Evolutionary conservation across 106 monocot species (phyloP), one percentile per base, ranked within the genome.

Genomic region (Hemerocallis citrina): DNA sequence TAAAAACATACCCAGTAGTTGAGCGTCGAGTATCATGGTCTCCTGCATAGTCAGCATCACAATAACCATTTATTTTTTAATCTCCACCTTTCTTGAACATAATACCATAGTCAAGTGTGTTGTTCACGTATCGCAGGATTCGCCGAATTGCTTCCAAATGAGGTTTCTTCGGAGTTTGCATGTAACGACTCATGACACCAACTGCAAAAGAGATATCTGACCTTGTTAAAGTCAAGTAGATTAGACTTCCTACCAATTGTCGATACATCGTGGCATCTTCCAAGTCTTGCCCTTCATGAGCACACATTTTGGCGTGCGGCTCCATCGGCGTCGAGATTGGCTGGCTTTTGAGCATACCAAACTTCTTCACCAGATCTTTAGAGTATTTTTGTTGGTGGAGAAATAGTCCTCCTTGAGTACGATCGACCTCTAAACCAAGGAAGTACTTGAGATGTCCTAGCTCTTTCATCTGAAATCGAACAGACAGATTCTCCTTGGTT

Each of bases 381-480:
- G 34, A 41, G 65, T 70, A 70, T 33, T 65, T 77, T 24, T 77
- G 65, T 55, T 77, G 61, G 21, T 27, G n/a, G 4, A 72, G 38
- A 22, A 67, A 72, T 34, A 67, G 8, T n/a, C 70, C 71, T 33
- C 66, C 59, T 38, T 43, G 48, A 10, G 48, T 65, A 22, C 36
- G 20, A 25, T 66, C 47, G 13, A 66, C 46, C 52, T 67, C 50
- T 7, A 77, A 61, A 8, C 66, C 60, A 14, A 66, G 48, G 34
- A 77, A 77, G 24, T 79, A 67, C 28, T 62, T 67, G 6, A 77
- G 43, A 9, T 77, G 21, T 33, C 55, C 62, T 30, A 61, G 34
- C 4, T 63, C 55, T 15, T 63, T 72, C 55, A 62, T 72, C 13
- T 72, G 2, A 36, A 63, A 63, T 3, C 22, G 28, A 21, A 63